Evolutionary conservation across 2,329 filamentous ascomycete species (phyloP), one percentile per base, ranked within the genome.

Genomic region (Escovopsis weberi): DNA sequence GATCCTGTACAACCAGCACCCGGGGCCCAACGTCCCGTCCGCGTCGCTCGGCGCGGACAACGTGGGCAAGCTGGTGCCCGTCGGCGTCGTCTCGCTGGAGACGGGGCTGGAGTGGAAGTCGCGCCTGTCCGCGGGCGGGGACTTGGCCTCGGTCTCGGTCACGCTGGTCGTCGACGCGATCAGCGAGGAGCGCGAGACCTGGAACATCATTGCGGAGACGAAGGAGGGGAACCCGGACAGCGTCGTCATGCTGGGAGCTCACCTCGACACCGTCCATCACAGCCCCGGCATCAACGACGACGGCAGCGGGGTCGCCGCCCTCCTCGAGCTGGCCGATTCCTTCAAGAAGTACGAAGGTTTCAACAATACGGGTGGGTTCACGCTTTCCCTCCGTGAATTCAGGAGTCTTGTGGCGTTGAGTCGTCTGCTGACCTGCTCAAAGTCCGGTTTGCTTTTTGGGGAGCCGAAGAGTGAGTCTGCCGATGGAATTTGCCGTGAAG

Each of bases 1-100:
- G 1, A 59, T 82, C 39, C 63, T 82, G 45, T 80, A 77, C 59
- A 75, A 82, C 65, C 75, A 80, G 47, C 62, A 57, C 2, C 56
- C 66, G 0, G 73, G 70, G 1, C 45, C 44, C 3, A 39, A 58
- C 3, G 54, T 67, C 2, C 59, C 59, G 9, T 26, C 42, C 28
- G 74, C 72, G 12, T 78, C 74, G 0, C 63, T 80, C 3, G 66
- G 69, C 12, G 59, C 58, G 3, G 48, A 50, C 37, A 61, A 57
- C 49, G 45, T 56, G 30, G 58, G 56, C 34, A 47, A 52, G 40
- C 47, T 63, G 5, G 48, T 59, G 11, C 58, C 63, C 26, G 52
- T 57, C 11, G 61, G 54, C 12, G 49, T 60, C 23, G 54, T 64
- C 35, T 44, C 51, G 1, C 47, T 53, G 6, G 59, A 57, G 19